Percentiles rank a stretch among this genome's conserved stretches.
phyloP scores from a whole-genome alignment of 1,284 basidiomycete genomes.

The Cutaneotrichosporon mucoides region DNA sequence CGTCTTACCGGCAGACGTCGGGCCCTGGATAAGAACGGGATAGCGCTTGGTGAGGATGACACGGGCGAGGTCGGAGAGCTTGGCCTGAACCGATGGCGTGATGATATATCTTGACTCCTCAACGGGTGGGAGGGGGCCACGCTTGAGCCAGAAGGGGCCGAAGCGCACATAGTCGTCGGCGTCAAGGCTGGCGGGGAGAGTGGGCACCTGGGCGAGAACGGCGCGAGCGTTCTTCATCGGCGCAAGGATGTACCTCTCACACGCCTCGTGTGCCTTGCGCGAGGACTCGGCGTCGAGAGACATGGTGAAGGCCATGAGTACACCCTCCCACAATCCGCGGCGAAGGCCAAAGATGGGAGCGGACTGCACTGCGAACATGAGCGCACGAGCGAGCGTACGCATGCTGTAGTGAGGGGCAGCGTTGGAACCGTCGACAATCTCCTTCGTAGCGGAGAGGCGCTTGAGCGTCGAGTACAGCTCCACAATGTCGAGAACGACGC shows the following conservation, averaged over 20 bases:
- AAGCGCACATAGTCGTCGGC: constrained; percentile 71
- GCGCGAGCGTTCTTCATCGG: constrained; percentile 78
- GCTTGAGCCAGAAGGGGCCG: constrained; percentile 85
- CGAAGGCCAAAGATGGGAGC: constrained; percentile 73
- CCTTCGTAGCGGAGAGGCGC: constrained; percentile 68
- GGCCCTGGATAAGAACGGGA: constrained; percentile 97
- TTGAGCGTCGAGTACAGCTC: constrained; percentile 87
- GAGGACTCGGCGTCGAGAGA: constrained; percentile 75
- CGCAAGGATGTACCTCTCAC: constrained; percentile 73
- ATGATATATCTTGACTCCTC: constrained; percentile 78
- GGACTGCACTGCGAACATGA: constrained; percentile 85
- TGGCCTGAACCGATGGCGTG: constrained; percentile 93
- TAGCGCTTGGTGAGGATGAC: constrained; percentile 85
- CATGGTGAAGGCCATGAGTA: constrained; percentile 97
- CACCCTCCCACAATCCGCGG: constrained; percentile 91
- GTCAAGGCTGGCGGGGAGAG: constrained; percentile 54
- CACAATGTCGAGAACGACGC: constrained; percentile 83
- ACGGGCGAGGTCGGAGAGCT: constrained; percentile 85
- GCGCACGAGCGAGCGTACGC: constrained; percentile 86
- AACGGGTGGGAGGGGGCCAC: constrained; percentile 58
- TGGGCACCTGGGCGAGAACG: constrained; percentile 65
- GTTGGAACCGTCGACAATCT: constrained; percentile 91
- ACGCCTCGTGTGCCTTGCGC: constrained; percentile 63
- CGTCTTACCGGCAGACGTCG: constrained; percentile 96
- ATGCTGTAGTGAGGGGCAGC: constrained; percentile 96